phyloP scores from a whole-genome alignment of 1,284 basidiomycete species.

The Melampsora americana region DNA sequence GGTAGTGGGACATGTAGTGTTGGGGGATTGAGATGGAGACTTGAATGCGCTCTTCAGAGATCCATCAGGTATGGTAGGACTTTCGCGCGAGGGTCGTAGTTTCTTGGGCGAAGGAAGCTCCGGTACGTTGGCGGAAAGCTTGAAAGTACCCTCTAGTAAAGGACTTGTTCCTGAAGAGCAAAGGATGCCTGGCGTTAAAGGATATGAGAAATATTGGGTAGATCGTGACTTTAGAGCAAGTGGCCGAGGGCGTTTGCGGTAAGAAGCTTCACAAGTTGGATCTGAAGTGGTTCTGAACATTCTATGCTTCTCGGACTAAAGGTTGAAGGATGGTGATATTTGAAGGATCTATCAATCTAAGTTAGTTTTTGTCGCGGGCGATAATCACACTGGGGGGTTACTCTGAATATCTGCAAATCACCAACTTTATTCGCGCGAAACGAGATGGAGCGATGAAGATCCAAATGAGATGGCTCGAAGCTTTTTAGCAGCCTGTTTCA shows the following conservation, averaged over 20 bases:
- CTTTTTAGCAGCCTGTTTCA: too few species aligned
- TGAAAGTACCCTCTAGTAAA: neutral
- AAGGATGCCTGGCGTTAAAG: neutral
- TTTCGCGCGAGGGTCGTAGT: neutral
- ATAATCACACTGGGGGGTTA: too few species aligned
- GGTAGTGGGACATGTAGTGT: neutral
- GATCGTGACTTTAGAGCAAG: neutral
- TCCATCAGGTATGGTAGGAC: neutral
- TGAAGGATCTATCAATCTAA: too few species aligned
- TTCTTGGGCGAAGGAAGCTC: neutral
- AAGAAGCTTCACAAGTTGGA: neutral
- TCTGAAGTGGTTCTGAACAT: too few species aligned
- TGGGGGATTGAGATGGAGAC: neutral
- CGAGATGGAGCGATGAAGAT: too few species aligned
- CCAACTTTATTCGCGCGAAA: too few species aligned
- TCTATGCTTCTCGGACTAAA: too few species aligned
- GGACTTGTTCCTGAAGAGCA: neutral
- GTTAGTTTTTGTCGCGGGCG: too few species aligned
- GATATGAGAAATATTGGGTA: neutral
- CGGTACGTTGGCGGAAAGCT: neutral
- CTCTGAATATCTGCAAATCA: too few species aligned
- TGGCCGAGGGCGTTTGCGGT: neutral
- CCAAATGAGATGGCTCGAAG: too few species aligned
- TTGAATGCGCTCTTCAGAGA: constrained; percentile 3
- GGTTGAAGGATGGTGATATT: too few species aligned